Percentiles rank a stretch among this genome's conserved stretches.
Evolutionary conservation across 2,329 filamentous ascomycete genomes (phyloP).

Genomic region (Myriosclerotinia duriaeana): DNA sequence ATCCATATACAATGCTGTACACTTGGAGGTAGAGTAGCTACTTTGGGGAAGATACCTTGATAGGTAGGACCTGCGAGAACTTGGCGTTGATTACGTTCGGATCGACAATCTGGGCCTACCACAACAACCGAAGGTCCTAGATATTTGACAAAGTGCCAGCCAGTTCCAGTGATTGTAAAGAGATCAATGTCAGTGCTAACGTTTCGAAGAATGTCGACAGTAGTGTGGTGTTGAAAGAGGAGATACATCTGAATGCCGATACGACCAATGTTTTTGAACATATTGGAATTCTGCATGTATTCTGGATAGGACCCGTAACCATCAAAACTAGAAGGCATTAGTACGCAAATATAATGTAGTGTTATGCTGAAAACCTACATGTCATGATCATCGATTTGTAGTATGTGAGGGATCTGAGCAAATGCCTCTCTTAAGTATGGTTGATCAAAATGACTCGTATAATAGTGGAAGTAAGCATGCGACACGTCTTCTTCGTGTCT

Average conservation of each 20-base stretch:
- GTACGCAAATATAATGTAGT: background rate
- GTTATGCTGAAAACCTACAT: slow-evolving; percentile 65
- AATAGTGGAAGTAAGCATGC: slow-evolving; percentile 98
- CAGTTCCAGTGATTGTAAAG: slow-evolving; percentile 94
- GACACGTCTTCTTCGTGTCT: slow-evolving; percentile 93
- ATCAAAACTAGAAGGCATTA: slow-evolving; percentile 68
- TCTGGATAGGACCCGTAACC: slow-evolving; percentile 96
- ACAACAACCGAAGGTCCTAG: slow-evolving; percentile 88
- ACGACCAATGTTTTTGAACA: slow-evolving; percentile 97
- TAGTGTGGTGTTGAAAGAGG: slow-evolving; percentile 97
- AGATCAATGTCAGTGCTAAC: slow-evolving; percentile 85
- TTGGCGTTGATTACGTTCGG: slow-evolving; percentile 84
- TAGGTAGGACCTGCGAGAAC: slow-evolving; percentile 97
- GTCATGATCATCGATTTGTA: slow-evolving; percentile 94
- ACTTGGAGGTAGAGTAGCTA: slow-evolving; percentile 83
- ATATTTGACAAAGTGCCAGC: slow-evolving; percentile 98
- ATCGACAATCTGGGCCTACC: slow-evolving; percentile 86
- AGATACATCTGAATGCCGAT: slow-evolving; percentile 97
- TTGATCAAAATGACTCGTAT: slow-evolving; percentile 97
- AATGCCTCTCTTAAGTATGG: slow-evolving; percentile 92
- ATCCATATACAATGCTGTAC: slow-evolving; percentile 98
- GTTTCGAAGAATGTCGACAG: slow-evolving; percentile 86
- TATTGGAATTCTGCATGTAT: slow-evolving; percentile 95
- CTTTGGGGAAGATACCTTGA: slow-evolving; percentile 94
- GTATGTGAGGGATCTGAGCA: slow-evolving; percentile 91